phyloP scores from a whole-genome alignment of 2,329 filamentous ascomycete species.

The Dryadomyces quercivorus region DNA sequence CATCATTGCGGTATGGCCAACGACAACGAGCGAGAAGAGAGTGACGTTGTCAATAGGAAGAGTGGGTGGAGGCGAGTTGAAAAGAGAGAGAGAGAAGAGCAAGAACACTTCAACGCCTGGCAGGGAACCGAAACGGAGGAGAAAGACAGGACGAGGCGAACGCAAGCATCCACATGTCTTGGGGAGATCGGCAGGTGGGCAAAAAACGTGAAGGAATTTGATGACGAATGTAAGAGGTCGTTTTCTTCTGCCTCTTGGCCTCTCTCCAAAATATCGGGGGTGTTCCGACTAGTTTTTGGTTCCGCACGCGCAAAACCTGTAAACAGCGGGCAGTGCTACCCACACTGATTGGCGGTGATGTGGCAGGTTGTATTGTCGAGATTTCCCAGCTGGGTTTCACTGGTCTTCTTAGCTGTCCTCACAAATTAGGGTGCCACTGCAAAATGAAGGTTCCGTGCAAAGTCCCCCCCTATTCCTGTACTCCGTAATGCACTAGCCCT shows the following conservation, averaged over 20 bases:
- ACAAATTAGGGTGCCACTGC: too few species aligned
- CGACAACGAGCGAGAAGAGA: not conserved
- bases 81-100: not conserved
- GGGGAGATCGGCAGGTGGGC: not conserved
- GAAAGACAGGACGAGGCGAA: not conserved
- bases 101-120: not conserved
- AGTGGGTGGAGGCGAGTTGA: not conserved
- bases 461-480: not conserved
- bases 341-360: too few species aligned
- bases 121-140: not conserved
- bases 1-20: constrained; percentile 37
- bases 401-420: too few species aligned
- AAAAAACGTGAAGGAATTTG: not conserved
- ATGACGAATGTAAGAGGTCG: not conserved
- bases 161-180: not conserved
- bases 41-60: not conserved
- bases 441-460: too few species aligned
- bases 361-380: too few species aligned
- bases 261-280: too few species aligned
- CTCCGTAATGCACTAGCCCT: too few species aligned
- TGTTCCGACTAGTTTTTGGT: too few species aligned
- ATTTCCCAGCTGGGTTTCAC: too few species aligned
- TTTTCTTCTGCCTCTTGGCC: too few species aligned
- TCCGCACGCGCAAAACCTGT: too few species aligned
- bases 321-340: too few species aligned